Evolutionary conservation across 495 filamentous ascomycete species (phyloP).

Genomic region (Neurospora africana): DNA sequence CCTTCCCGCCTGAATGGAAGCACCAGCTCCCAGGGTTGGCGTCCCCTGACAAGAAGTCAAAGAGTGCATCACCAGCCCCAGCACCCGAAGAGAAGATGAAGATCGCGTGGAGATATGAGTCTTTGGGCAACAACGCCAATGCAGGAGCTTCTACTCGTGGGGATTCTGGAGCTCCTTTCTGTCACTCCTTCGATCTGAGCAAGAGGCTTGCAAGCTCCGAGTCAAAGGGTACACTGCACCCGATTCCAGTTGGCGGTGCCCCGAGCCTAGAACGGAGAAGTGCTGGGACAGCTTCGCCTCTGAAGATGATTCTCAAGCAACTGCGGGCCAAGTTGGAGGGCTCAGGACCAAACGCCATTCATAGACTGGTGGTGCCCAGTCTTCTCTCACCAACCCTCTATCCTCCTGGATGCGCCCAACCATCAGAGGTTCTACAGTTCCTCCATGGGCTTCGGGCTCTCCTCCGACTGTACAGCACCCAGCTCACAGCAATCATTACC

Average conservation of each 20-base stretch:
- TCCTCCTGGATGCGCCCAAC: constrained; percentile 51
- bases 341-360: constrained; percentile 50
- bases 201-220: constrained; percentile 60
- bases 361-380: constrained; percentile 74
- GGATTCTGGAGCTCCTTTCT: constrained; percentile 46
- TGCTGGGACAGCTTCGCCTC: constrained; percentile 38
- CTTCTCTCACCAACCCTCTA: constrained; percentile 79
- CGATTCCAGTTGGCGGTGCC: constrained; percentile 29
- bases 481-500: constrained; percentile 65
- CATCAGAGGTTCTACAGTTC: constrained; percentile 69
- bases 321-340: constrained; percentile 48
- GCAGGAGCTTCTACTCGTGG: constrained; percentile 48
- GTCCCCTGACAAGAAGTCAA: constrained; percentile 32
- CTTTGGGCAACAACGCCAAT: constrained; percentile 49
- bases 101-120: constrained; percentile 96
- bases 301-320: constrained; percentile 50
- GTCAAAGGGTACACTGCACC: constrained; percentile 35
- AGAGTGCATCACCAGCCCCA: constrained; percentile 25
- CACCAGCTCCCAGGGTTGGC: constrained; percentile 70
- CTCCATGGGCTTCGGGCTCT: constrained; percentile 70
- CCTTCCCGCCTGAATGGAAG: constrained; percentile 67
- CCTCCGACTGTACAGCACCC: constrained; percentile 51
- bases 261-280: constrained; percentile 8
- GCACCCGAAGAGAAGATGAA: constrained; percentile 72
- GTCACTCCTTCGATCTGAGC: constrained; percentile 81